Conservation (phyloP, 2,329 filamentous ascomycete species). For the Cordyceps javanica region DNA sequence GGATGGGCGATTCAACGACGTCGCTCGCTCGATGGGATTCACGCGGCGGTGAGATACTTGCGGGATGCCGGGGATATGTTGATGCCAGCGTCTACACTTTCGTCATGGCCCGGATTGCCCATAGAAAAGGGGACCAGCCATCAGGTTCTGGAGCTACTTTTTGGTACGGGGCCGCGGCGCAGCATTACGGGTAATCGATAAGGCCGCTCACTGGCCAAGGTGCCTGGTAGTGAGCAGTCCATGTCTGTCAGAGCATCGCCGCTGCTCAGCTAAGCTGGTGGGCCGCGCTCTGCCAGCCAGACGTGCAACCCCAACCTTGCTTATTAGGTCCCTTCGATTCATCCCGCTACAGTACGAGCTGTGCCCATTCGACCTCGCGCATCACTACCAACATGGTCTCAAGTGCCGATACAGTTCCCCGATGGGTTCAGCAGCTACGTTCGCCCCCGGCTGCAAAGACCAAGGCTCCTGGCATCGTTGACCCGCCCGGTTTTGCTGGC, state of each 20-base stretch:
- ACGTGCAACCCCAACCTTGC: not conserved
- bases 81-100: not conserved
- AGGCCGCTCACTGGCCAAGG: not conserved
- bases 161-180: not conserved
- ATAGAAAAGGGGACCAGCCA: not conserved
- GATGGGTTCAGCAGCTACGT: constrained; percentile 80
- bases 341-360: not conserved
- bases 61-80: not conserved
- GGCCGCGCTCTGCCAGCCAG: not conserved
- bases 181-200: constrained; percentile 4
- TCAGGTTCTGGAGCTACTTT: no score
- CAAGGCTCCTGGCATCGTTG: constrained; percentile 63
- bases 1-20: not conserved
- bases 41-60: no score
- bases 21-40: not conserved
- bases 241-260: not conserved
- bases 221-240: no score
- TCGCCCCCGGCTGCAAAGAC: constrained; percentile 59
- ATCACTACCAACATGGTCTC: constrained; percentile 22
- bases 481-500: constrained; percentile 77
- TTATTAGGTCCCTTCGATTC: not conserved
- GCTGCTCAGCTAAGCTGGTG: constrained; percentile 11
- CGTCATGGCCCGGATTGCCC: not conserved
- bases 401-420: constrained; percentile 43
- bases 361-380: not conserved